Conservation (phyloP, 1,139 yeast genomes). For the Sugiyamaella xylanicola region DNA sequence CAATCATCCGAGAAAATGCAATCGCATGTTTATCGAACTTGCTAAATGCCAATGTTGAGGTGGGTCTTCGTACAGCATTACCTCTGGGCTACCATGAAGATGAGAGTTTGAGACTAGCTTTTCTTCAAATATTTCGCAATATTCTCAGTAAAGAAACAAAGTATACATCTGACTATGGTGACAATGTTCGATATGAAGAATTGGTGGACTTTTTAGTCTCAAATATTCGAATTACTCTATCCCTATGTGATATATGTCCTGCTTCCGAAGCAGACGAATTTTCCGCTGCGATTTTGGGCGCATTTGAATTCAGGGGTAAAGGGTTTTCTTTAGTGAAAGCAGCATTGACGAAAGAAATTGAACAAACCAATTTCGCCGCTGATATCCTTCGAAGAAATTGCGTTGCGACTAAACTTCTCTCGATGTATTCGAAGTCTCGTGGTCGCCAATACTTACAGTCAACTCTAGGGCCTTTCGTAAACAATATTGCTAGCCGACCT, state of each 20-base stretch:
- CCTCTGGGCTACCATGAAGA: conserved; percentile 79
- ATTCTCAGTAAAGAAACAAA: conserved; percentile 53
- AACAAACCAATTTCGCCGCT: conserved; percentile 59
- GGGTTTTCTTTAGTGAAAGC: conserved; percentile 59
- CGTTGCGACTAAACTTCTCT: conserved; percentile 74
- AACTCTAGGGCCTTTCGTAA: conserved; percentile 58
- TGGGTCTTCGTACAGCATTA: conserved; percentile 74
- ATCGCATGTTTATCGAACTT: conserved; percentile 68
- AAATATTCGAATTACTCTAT: conserved; percentile 28
- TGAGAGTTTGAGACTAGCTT: conserved; percentile 64
- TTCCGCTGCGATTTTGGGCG: conserved; percentile 68
- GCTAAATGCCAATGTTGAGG: conserved; percentile 70
- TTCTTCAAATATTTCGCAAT: conserved; percentile 74
- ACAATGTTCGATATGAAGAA: conserved; percentile 38
- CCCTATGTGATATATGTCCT: conserved; percentile 51
- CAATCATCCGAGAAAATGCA: conserved; percentile 63
- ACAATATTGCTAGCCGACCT: conserved; percentile 53
- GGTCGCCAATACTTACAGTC: conserved; percentile 61
- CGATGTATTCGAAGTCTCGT: conserved; percentile 66
- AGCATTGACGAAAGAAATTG: conserved; percentile 64
- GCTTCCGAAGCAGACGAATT: conserved; percentile 72
- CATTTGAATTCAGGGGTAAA: conserved; percentile 57
- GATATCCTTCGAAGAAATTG: conserved; percentile 81
- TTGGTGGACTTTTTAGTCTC: conserved; percentile 37
- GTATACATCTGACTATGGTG: conserved; percentile 39